A percentile compares a stretch with the other conserved stretches of the same genome.
phyloP scores from a whole-genome alignment of 495 filamentous ascomycete genomes.

The Penicillium mononematosum region DNA sequence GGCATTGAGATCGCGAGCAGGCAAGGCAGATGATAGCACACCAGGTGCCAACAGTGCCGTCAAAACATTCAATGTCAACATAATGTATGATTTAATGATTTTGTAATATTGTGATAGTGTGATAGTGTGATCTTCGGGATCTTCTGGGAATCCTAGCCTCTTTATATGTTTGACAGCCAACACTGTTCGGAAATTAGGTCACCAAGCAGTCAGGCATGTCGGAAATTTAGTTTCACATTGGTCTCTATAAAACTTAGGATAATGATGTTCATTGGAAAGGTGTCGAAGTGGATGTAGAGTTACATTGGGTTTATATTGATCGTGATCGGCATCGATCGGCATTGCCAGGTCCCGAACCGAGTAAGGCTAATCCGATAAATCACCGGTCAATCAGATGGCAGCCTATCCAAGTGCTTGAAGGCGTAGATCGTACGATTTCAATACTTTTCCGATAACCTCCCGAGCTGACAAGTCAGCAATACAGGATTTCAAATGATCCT shows the following conservation, averaged over 20 bases:
- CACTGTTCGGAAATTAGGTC: neutral
- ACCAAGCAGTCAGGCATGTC: neutral
- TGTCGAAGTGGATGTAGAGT: neutral
- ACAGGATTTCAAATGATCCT: too few species aligned
- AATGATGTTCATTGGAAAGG: neutral
- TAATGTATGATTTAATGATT: neutral
- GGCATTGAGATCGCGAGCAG: conserved; percentile 32
- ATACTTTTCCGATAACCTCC: neutral
- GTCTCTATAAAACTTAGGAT: neutral
- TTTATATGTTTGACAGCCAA: neutral
- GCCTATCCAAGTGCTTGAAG: too few species aligned
- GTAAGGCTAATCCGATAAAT: conserved; percentile 1
- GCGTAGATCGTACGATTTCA: neutral
- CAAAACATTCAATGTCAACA: conserved; percentile 16
- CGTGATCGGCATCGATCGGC: neutral
- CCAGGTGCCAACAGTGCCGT: conserved; percentile 20
- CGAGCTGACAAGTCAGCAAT: neutral
- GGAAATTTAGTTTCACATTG: neutral
- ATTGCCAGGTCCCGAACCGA: neutral
- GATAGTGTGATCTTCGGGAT: neutral
- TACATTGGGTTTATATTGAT: neutral
- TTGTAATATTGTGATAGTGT: neutral
- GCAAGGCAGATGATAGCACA: conserved; percentile 13
- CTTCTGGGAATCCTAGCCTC: neutral
- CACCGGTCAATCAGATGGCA: neutral